Evolutionary conservation across 176 grass and related monocot species (phyloP).

Genomic region (Miscanthus lutarioriparius): DNA sequence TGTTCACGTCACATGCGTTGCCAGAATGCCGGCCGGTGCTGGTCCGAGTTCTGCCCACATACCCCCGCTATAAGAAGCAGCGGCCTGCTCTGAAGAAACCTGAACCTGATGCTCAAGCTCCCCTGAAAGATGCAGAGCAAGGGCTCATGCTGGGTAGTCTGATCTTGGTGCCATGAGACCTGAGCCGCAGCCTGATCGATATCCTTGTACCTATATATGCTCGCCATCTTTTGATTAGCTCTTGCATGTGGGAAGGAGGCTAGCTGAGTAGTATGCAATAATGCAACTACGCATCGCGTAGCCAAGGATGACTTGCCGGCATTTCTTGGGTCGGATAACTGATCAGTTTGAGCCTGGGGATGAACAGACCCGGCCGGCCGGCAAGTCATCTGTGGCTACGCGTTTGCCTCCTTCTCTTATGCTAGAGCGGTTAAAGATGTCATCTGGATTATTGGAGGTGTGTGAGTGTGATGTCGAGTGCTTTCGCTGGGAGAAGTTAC

Average conservation of each 20-base stretch:
- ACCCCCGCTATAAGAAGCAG: not conserved
- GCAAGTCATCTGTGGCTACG: constrained; percentile 66
- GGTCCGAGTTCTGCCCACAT: not conserved
- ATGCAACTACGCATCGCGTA: constrained; percentile 36
- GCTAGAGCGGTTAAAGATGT: constrained; percentile 54
- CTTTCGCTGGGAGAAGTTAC: not conserved
- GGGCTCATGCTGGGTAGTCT: not conserved
- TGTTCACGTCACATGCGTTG: constrained; percentile 9
- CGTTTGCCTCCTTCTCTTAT: constrained; percentile 70
- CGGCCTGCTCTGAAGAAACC: not conserved
- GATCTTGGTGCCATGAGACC: no score
- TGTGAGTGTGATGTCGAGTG: not conserved
- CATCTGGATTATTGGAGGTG: not conserved
- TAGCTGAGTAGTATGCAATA: constrained; percentile 8
- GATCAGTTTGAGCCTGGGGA: not conserved
- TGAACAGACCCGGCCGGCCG: constrained; percentile 21
- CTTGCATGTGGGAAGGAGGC: constrained; percentile 76
- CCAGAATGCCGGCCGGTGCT: not conserved
- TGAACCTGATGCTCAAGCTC: not conserved
- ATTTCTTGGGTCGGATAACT: not conserved
- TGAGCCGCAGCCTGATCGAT: no score
- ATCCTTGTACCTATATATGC: not conserved
- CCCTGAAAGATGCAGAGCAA: no score
- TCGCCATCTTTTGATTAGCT: constrained; percentile 42
- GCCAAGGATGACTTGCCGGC: constrained; percentile 96